Evolutionary conservation across 345 rosid genomes (phyloP).

Genomic region (Pseudoturritis turrita): DNA sequence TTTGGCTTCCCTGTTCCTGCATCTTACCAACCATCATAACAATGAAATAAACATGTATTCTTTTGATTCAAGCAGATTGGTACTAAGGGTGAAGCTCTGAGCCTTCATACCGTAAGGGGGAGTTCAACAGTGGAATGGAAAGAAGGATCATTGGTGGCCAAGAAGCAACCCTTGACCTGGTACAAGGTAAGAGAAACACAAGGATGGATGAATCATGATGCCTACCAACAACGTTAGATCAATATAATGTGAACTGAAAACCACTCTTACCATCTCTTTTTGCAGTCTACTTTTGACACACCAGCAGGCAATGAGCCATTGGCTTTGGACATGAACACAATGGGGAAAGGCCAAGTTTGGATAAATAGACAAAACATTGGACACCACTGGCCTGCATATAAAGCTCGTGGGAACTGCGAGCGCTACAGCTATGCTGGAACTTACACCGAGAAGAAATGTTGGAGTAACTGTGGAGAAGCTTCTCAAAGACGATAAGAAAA

Average conservation of each 20-base stretch:
- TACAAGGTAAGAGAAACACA: conserved; percentile 54
- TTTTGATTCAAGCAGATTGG: conserved; percentile 46
- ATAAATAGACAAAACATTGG: conserved; percentile 31
- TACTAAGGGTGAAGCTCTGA: conserved; percentile 67
- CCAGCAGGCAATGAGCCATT: conserved; percentile 27
- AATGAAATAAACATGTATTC: not conserved
- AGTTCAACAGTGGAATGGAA: conserved; percentile 51
- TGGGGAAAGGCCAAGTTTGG: conserved; percentile 39
- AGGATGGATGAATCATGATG: not conserved
- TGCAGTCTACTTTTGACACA: conserved; percentile 27
- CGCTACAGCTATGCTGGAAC: conserved; percentile 25
- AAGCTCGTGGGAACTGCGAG: conserved; percentile 22
- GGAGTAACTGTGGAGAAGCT: conserved; percentile 76
- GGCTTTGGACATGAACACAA: conserved; percentile 36
- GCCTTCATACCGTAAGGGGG: conserved; percentile 41
- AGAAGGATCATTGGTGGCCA: conserved; percentile 33
- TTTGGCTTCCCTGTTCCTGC: not conserved
- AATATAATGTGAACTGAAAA: not conserved
- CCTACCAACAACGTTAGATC: not conserved
- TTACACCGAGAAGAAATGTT: conserved; percentile 22
- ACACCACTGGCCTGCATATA: conserved; percentile 32
- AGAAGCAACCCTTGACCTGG: conserved; percentile 67
- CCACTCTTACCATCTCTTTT: conserved; percentile 1
- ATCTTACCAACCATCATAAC: not conserved
- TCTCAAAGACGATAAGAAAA: conserved; percentile 82